Evolutionary conservation across 495 filamentous ascomycete genomes (phyloP), one percentile per base, ranked within the genome.

Genomic region (Trichoderma erinaceum): DNA sequence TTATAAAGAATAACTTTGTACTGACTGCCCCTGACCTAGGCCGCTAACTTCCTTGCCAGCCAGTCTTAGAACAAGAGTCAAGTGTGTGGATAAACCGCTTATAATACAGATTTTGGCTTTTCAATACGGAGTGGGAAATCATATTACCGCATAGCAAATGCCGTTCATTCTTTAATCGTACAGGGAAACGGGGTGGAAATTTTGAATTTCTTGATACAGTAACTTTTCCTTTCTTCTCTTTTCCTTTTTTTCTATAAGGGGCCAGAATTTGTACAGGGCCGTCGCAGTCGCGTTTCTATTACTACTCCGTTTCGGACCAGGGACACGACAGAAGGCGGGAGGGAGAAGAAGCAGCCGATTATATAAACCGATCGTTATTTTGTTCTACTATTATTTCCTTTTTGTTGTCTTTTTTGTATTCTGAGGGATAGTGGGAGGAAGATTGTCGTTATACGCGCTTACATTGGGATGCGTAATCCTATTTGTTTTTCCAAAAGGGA

Each of bases 11-110:
- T 67, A 18, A 15, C n/a, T 69, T 41, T 23, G 44, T 65, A 69
- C 68, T 64, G 32, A 63, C 23, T 8, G 18, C 35, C 63, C 64
- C 64, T 67, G 66, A 52, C 71, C 38, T 71, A 83, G 81, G 81
- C 81, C 50, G 81, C 80, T 69, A 81, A 83, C 58, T 75, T 78
- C 68, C 76, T 83, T 70, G 80, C 81, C 65, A 79, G 74, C 72
- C 79, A 82, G 70, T 79, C 81, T 41, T 82, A 72, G 65, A 35
- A 48, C 44, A 25, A 4, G 25, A 29, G 13, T 61, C 56, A 18
- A 32, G 56, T 18, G 16, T 32, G 56, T 23, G 23, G 27, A 61
- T 61, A 61, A 61, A 18, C 16, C 25, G 56, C 25, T 4, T 5
- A 13, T 61, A 61, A 61, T 61, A 61, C 25, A 29, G 56, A 13